phyloP scores from a whole-genome alignment of 2,329 filamentous ascomycete genomes.

The Xylariales sp. region DNA sequence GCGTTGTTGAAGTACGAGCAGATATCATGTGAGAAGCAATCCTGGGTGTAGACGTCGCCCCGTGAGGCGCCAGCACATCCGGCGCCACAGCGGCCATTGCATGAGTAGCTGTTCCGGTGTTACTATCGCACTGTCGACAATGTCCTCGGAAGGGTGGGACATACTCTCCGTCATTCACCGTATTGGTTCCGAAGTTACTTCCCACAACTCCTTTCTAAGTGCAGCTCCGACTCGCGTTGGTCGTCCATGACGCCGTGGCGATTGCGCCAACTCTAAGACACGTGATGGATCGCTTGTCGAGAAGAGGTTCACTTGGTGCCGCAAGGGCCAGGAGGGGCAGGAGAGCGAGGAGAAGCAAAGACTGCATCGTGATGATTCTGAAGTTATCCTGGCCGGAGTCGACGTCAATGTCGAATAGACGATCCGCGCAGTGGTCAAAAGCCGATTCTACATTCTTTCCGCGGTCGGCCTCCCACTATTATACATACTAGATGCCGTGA shows the following conservation, averaged over 20 bases:
- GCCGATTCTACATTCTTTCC: no score
- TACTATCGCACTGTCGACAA: background rate
- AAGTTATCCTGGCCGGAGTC: background rate
- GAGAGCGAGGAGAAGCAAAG: slow-evolving; percentile 10
- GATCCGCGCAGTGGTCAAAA: background rate
- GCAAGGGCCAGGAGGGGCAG: slow-evolving; percentile 11
- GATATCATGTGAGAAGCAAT: slow-evolving; percentile 46
- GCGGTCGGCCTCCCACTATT: no score
- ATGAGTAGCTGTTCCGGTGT: slow-evolving; percentile 35
- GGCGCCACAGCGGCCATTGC: slow-evolving; percentile 44
- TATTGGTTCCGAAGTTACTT: slow-evolving; percentile 42
- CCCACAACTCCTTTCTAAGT: slow-evolving; percentile 40
- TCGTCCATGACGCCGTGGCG: slow-evolving; percentile 42
- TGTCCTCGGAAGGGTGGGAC: slow-evolving; percentile 13
- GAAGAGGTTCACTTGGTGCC: slow-evolving; percentile 9
- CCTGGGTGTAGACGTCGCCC: slow-evolving; percentile 45
- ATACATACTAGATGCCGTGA: no score
- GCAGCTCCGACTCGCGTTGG: slow-evolving; percentile 36
- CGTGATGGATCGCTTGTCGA: slow-evolving; percentile 26
- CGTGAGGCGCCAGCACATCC: slow-evolving; percentile 38
- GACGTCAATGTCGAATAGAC: background rate
- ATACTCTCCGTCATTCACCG: slow-evolving; percentile 36
- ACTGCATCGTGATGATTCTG: slow-evolving; percentile 5
- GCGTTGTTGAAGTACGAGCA: slow-evolving; percentile 47
- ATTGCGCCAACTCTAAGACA: slow-evolving; percentile 34